A percentile compares a stretch with the other conserved stretches of the same genome.
Conservation (phyloP, 1,284 basidiomycete species). For the Pisolithus thermaeus region DNA sequence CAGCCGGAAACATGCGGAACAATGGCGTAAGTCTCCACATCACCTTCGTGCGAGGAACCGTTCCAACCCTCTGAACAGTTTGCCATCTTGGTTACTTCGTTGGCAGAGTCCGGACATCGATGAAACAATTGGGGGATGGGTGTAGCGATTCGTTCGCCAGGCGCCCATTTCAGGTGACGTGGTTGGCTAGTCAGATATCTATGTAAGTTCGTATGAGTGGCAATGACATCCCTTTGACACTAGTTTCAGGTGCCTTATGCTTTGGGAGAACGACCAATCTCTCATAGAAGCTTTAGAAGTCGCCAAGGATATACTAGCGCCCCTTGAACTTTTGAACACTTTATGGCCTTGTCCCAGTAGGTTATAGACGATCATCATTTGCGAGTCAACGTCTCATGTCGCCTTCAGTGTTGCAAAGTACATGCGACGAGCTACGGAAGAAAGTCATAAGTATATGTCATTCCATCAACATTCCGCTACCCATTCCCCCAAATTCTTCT, state of each 20-base stretch:
- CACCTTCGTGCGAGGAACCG: conserved; percentile 4
- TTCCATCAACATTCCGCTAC: conserved; percentile 34
- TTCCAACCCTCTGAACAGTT: conserved; percentile 35
- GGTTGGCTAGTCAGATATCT: conserved; percentile 63
- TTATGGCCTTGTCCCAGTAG: conserved; percentile 68
- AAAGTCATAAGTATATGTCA: conserved; percentile 43
- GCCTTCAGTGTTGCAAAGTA: conserved; percentile 37
- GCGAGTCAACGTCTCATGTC: conserved; percentile 1
- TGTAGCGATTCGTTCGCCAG: conserved; percentile 51
- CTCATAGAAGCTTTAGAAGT: conserved; percentile 58
- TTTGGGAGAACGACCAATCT: conserved; percentile 60
- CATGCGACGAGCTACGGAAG: conserved; percentile 41
- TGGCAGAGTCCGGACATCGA: conserved; percentile 44
- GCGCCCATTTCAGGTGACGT: conserved; percentile 63
- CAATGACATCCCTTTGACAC: conserved; percentile 6
- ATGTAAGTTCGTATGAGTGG: conserved; percentile 39
- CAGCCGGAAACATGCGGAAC: conserved; percentile 62
- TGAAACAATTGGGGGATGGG: conserved; percentile 41
- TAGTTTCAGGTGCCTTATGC: conserved; percentile 47
- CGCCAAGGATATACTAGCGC: conserved; percentile 56
- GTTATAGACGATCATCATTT: conserved; percentile 16
- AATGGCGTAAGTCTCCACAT: conserved; percentile 58
- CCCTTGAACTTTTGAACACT: conserved; percentile 59
- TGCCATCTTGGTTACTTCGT: conserved; percentile 59
- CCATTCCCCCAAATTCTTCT: conserved; percentile 33